A percentile compares a stretch with the other conserved stretches of the same genome.
phyloP scores from a whole-genome alignment of 805 yeast species.

The Maudiozyma turicensis region DNA sequence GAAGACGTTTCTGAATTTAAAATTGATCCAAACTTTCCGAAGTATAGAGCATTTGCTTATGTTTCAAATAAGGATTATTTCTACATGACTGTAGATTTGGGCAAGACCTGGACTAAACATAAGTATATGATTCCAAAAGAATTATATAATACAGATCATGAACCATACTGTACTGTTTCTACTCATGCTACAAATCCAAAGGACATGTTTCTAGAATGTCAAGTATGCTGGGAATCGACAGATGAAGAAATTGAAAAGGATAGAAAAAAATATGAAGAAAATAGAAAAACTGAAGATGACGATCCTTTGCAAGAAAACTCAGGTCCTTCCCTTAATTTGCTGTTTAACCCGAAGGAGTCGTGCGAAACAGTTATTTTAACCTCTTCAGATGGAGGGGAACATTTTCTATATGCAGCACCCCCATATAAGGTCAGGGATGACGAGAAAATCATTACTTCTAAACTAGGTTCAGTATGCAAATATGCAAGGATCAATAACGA shows the following conservation, averaged over 20 bases:
- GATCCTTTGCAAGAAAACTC: neutral
- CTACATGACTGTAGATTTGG: constrained; percentile 22
- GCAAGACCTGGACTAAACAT: constrained; percentile 17
- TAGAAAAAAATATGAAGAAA: neutral
- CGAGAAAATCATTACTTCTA: neutral
- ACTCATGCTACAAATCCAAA: constrained; percentile 14
- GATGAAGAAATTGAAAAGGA: neutral
- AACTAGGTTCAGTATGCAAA: constrained; percentile 6
- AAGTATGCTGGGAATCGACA: constrained; percentile 3
- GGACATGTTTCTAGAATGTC: constrained; percentile 9
- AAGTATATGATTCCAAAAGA: neutral
- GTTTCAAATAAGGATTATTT: neutral
- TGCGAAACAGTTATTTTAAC: neutral
- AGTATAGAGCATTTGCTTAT: constrained; percentile 17
- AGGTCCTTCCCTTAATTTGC: neutral
- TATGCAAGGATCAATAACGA: constrained; percentile 11
- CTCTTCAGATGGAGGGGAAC: constrained; percentile 11
- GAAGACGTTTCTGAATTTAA: constrained; percentile 1
- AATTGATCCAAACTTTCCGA: constrained; percentile 10
- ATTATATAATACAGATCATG: neutral
- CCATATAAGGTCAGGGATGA: neutral
- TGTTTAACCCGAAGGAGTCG: neutral
- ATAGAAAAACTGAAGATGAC: neutral
- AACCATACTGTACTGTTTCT: constrained; percentile 2
- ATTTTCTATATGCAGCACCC: constrained; percentile 5